phyloP scores from a whole-genome alignment of 345 rosid genomes.

The Citrus trifoliata region DNA sequence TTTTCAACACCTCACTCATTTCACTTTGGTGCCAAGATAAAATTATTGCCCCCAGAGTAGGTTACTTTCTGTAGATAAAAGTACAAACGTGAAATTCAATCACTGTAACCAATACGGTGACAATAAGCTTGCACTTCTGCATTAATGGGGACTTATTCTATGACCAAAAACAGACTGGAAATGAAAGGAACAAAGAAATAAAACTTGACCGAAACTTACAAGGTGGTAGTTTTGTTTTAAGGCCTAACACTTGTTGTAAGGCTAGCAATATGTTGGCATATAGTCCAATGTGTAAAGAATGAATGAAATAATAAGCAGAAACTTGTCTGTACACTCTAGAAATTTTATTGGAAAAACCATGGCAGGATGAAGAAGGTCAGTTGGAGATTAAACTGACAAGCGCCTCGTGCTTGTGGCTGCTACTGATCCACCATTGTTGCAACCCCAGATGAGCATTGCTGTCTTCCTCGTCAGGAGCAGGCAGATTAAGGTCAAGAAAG shows the following conservation, averaged over 20 bases:
- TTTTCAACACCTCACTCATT: conserved; percentile 40
- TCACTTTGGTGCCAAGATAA: conserved; percentile 38
- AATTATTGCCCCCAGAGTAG: conserved; percentile 16
- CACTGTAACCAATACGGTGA: background rate
- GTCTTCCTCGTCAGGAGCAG: conserved; percentile 54
- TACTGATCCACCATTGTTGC: conserved; percentile 53
- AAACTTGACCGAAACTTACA: background rate
- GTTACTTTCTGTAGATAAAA: background rate
- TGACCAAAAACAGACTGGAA: background rate
- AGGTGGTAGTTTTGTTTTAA: background rate
- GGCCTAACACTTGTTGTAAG: background rate
- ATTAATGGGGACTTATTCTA: conserved; percentile 7
- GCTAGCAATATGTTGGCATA: conserved; percentile 11
- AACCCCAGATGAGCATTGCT: conserved; percentile 34
- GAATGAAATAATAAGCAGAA: conserved; percentile 30
- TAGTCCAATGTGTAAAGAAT: conserved; percentile 37
- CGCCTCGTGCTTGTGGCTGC: conserved; percentile 42
- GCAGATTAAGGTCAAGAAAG: conserved; percentile 54
- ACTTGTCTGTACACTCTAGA: conserved; percentile 30
- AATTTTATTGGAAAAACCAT: conserved; percentile 12
- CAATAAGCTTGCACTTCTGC: conserved; percentile 6
- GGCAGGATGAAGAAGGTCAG: conserved; percentile 15
- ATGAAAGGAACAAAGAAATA: background rate
- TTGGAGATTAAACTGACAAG: conserved; percentile 40
- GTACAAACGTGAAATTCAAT: conserved; percentile 14